Base-by-base conservation (phyloP, 257 asterid species). In the Phtheirospermum japonicum region DNA sequence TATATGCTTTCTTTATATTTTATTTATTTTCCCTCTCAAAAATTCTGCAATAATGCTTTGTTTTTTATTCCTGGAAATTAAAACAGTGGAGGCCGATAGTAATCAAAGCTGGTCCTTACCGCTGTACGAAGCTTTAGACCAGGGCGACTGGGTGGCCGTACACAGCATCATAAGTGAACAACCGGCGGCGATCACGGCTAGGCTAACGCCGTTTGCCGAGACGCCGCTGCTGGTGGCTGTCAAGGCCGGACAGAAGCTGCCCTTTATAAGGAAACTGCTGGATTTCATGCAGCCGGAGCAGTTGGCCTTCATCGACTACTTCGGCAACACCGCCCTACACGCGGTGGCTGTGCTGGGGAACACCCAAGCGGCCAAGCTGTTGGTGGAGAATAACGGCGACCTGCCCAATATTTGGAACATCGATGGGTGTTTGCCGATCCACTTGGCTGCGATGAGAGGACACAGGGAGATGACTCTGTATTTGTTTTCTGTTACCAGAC, bases 221-320 rank as follows among this genome's bases (percentile, higher is more conserved):
- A 71, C 76, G 4, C 76, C 72, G 9, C 63, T 71, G 23, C 62
- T 64, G 10, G 72, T 65, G 63, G 76, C 76, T 11, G 67, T 71
- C 14, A 71, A 65, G 76, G 64, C 63, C 12, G 64, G 58, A 6
- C 56, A 65, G 26, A 57, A 45, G 59, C 32, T 71, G 49, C 32
- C 48, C 11, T 71, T 65, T 8, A 58, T 71, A 18, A 46, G 54
- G 72, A 71, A 65, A 50, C 64, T 71, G 19, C 4, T 65, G 61
- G 42, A 23, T 30, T 37, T 65, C 12, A 71, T 71, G 76, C 68
- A 18, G 51, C 63, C 49, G 16, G 76, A 71, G 68, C 68, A 67
- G 1, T 51, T 71, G 10, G 71, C 54, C 34, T 53, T 71, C 26
- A 56, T 66, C 18, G 75, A 71, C 40, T 71, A 56, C 57, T 71